Evolutionary conservation across 2,329 filamentous ascomycete genomes (phyloP).

Genomic region (Penicillium sp.): DNA sequence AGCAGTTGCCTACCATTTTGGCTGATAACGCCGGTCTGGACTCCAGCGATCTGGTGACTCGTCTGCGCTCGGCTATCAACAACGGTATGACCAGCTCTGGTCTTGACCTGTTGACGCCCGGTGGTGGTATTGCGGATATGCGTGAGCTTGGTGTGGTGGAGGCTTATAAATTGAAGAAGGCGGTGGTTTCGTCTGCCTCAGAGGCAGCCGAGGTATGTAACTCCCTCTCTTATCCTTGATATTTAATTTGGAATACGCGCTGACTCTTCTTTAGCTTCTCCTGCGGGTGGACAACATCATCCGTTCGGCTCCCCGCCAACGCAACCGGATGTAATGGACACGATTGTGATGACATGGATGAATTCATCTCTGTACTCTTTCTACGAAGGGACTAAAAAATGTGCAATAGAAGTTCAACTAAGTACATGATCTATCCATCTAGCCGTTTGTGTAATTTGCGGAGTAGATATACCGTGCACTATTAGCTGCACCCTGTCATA

Average conservation of each 20-base stretch:
- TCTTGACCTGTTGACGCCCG: constrained; percentile 81
- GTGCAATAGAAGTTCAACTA: constrained; percentile 16
- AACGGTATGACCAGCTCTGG: constrained; percentile 91
- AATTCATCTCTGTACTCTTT: constrained; percentile 17
- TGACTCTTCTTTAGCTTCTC: constrained; percentile 60
- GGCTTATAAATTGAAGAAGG: constrained; percentile 97
- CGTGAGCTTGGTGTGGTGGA: constrained; percentile 91
- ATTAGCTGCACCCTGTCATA: too few species aligned
- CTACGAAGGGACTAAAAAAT: constrained; percentile 11
- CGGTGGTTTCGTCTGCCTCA: constrained; percentile 93
- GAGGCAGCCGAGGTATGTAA: constrained; percentile 87
- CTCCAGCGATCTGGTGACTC: constrained; percentile 87
- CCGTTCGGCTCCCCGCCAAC: constrained; percentile 78
- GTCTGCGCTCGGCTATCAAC: constrained; percentile 90
- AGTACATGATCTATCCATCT: constrained; percentile 10
- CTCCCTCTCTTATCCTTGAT: not conserved
- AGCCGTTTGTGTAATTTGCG: not conserved
- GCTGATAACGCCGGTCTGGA: constrained; percentile 97
- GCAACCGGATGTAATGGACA: constrained; percentile 66
- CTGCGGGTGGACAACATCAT: constrained; percentile 98
- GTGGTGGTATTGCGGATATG: constrained; percentile 94
- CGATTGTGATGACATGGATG: constrained; percentile 21
- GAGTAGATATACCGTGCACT: not conserved
- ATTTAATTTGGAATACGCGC: not conserved
- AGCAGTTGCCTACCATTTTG: constrained; percentile 92